Evolutionary conservation across 2,329 filamentous ascomycete species (phyloP), one percentile per base, ranked within the genome.

Genomic region (Metarhizium sp.): DNA sequence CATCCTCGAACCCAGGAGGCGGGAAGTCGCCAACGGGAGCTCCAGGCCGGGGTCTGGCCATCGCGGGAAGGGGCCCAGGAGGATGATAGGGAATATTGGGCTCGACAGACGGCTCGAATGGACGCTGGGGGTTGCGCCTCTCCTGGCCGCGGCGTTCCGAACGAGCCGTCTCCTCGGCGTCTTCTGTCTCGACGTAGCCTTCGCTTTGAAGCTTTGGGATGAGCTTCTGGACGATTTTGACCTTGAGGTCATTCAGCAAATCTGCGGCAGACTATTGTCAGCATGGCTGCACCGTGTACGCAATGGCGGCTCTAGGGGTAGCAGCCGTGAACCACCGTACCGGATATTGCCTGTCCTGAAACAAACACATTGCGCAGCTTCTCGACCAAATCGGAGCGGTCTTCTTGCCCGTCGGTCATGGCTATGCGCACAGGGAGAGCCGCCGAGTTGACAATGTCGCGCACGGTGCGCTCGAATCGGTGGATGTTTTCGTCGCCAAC

Each of bases 1-100:
- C 91, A 67, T 99, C 92, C 61, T 97, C 94, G 61, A 97, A 97
- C 20, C 83, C 90, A 0, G 94, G 94, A 0, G 92, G 92, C 0
- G 87, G 83, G 61, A 95, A 91, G 61, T 92, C 88, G 10, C 78
- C 84, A 0, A 79, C 73, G 0, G 92, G 91, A 1, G 58, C 57
- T 75, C 87, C 85, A 1, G 88, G 88, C 20, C 80, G 76, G 0
- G 79, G 84, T 14, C 61, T 63, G 14, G 80, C 80, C 43, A 80
- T 77, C 2, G 75, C 79, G 11, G 79, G 82, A 40, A 88, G 78
- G n/a, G 82, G 85, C 64, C 87, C 85, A 50, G 81, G 72, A 59
- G 85, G 64, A 0, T 87, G 88, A 60, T 85, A 81, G 4, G 87
- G 87, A 14, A 81, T 78, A 18, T 85, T 84, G 30, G 86, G 86